Evolutionary conservation across 306 rosid species (phyloP).

Genomic region (Styphnolobium japonicum): DNA sequence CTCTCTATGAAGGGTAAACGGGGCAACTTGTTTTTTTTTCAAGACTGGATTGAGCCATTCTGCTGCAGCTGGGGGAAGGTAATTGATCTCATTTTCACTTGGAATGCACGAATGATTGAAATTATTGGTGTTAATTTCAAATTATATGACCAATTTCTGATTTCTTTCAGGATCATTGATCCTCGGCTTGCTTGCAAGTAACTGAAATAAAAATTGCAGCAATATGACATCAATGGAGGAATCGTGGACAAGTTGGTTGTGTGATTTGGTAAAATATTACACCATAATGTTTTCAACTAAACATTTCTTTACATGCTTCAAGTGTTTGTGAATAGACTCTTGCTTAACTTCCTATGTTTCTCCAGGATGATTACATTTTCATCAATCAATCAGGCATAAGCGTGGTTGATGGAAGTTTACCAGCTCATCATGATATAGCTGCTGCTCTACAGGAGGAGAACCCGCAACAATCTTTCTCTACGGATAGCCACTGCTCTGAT

Average conservation of each 20-base stretch:
- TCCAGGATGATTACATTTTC: constrained; percentile 51
- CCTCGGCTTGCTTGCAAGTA: not conserved
- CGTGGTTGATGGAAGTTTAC: constrained; percentile 3
- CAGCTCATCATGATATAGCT: not conserved
- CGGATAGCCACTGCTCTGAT: constrained; percentile 35
- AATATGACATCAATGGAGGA: constrained; percentile 41
- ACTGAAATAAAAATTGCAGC: not conserved
- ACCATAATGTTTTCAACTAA: not conserved
- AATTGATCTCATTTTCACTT: not conserved
- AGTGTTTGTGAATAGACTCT: not conserved
- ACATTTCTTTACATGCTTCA: not conserved
- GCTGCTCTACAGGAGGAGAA: constrained; percentile 1
- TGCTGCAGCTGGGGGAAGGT: not conserved
- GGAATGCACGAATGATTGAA: not conserved
- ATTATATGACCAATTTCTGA: not conserved
- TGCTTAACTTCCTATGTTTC: not conserved
- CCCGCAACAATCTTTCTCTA: constrained; percentile 25
- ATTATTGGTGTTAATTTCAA: not conserved
- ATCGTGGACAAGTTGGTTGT: constrained; percentile 50
- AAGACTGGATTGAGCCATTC: not conserved
- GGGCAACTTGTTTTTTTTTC: not conserved
- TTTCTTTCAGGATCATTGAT: constrained; percentile 10
- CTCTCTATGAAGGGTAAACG: not conserved
- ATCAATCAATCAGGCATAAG: constrained; percentile 26
- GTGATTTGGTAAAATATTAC: constrained; percentile 51